Base-by-base conservation (phyloP, 305 asterid genomes). In the Monarda citriodora region DNA sequence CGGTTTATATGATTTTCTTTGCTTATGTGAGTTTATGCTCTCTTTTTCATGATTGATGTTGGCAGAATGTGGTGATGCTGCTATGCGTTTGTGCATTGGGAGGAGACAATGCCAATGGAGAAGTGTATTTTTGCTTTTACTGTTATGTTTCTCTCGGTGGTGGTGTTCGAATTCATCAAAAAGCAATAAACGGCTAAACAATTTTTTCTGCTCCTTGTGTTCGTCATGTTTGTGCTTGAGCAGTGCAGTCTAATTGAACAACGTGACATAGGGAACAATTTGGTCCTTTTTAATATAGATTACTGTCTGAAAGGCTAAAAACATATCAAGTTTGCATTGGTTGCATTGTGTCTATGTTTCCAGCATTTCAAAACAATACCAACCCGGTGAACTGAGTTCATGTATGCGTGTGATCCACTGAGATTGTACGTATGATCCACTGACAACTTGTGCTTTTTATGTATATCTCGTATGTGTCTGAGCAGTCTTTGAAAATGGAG, bases 151-250 rank as follows among this genome's bases (percentile, higher is more conserved):
- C 21, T 34, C 22, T 31, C 49, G 4, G n/a, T n/a, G 3, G 37
- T 17, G 41, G 31, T 53, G 66, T 50, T 69, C 60, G 66, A 63
- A 42, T 41, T 56, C 32, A 12, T 55, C 56, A 3, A 47, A 20
- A 41, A 50, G 38, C 12, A 56, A 29, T 37, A n/a, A 55, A 37
- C 29, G 65, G 8, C 16, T 42, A 38, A 52, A 40, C 13, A 23
- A 32, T 53, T 12, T 70, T 18, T 45, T 14, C 25, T 26, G 64
- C 25, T 45, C 46, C 53, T 60, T 54, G 9, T 52, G 41, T 42
- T 10, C 41, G 21, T 42, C 51, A 26, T 15, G 37, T 53, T 6
- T 42, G 41, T 18, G 17, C 17, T 31, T 51, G 60, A 36, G 40
- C 17, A 36, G 25, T 45, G 40, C 17, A 36, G 25, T 45, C 41